A percentile compares a stretch with the other conserved stretches of the same genome.
phyloP scores from a whole-genome alignment of 176 grass and related monocot species.

The Carex parvula region DNA sequence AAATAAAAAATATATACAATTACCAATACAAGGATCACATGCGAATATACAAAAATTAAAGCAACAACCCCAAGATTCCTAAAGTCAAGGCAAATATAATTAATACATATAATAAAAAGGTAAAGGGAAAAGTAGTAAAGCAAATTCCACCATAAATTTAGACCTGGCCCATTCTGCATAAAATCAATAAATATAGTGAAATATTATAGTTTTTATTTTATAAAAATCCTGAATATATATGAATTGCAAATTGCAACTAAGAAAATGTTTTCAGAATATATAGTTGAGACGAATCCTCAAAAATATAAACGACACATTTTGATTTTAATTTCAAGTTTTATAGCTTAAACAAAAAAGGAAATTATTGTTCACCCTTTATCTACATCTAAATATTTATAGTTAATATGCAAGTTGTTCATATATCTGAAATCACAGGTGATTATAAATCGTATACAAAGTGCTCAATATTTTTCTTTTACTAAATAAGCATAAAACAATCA shows the following conservation, averaged over 20 bases:
- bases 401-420: no score
- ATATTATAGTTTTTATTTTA: not conserved
- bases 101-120: not conserved
- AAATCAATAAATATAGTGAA: not conserved
- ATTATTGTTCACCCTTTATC: no score
- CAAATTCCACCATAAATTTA: not conserved
- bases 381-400: no score
- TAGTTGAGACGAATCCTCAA: not conserved
- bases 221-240: not conserved
- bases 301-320: not conserved
- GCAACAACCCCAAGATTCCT: not conserved
- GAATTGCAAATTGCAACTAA: not conserved
- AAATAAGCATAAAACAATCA: no score
- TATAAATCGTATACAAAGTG: no score
- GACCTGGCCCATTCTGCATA: not conserved
- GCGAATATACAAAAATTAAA: no score
- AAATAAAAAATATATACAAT: no score
- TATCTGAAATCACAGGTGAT: no score
- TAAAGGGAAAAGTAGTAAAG: not conserved
- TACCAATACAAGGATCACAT: no score
- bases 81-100: not conserved
- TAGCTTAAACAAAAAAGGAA: no score
- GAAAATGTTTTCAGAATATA: not conserved
- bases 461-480: no score
- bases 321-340: not conserved